A percentile compares a stretch with the other conserved stretches of the same genome.
Conservation (phyloP, 768 basidiomycete species). For the Mycena venus region DNA sequence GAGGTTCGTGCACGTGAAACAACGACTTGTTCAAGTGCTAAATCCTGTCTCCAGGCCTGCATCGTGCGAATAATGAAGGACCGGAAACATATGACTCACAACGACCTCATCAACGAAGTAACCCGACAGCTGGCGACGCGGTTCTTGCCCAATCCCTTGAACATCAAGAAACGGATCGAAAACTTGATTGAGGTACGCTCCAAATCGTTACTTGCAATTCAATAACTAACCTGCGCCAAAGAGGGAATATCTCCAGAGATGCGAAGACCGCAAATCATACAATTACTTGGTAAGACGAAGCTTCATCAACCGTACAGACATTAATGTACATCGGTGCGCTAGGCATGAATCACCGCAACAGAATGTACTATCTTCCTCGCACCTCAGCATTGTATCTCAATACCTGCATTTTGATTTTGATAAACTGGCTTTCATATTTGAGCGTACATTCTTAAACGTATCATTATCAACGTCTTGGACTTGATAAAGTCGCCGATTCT, state of each 20-base stretch:
- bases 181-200: conserved; percentile 87
- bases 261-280: conserved; percentile 90
- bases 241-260: conserved; percentile 95
- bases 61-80: conserved; percentile 99
- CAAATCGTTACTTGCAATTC: background rate
- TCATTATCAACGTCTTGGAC: background rate
- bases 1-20: conserved; percentile 69
- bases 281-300: conserved; percentile 70
- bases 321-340: background rate
- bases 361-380: conserved; percentile 13
- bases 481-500: background rate
- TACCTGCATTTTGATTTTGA: conserved; percentile 12
- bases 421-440: background rate
- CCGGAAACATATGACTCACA: conserved; percentile 89
- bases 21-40: background rate
- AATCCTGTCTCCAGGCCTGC: conserved; percentile 75
- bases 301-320: background rate
- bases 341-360: conserved; percentile 18
- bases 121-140: conserved; percentile 86
- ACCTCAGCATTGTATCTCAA: conserved; percentile 21
- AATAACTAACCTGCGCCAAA: conserved; percentile 45
- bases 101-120: conserved; percentile 91
- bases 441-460: background rate
- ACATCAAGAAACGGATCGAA: conserved; percentile 96
- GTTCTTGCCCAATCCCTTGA: conserved; percentile 87